Evolutionary conservation across 129 eudicot species (phyloP), one percentile per base, ranked within the genome.

Genomic region (Heracleum sosnowskyi): DNA sequence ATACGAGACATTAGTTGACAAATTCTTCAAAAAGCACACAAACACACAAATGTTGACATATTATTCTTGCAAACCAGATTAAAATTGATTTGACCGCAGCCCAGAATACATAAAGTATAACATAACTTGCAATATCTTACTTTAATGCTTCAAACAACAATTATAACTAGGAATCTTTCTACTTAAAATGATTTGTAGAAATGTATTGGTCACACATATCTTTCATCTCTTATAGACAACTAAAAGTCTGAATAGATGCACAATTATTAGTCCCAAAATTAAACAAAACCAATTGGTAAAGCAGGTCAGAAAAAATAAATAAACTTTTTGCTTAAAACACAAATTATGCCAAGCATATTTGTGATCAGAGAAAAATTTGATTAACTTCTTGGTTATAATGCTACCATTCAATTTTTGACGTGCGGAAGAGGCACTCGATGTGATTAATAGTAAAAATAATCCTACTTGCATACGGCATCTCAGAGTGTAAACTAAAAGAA

Each of bases 401-500:
- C 33, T 10, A 36, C 7, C 72, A 75, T 37, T 46, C 51, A 60
- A 37, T 44, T 85, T 24, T 45, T 69, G 24, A 73, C 60, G 17
- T 72, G 37, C 22, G 20, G 39, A 70, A 70, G 63, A 79, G 45
- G 49, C 55, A 63, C 36, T 37, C 9, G 10, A 63, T 26, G 73
- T 63, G 73, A 63, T 76, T 16, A 28, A 37, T 45, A 35, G 29
- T 35, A 47, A 34, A 31, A 24, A 10, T 1, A 33, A 77, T 60
- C 11, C 66, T 51, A 66, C 81, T 31, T 37, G 69, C 81, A 66
- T 63, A 41, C 24, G 63, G 75, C 55, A 78, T 34, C 75, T 47
- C 35, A 64, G 39, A 42, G 37, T 51, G 39, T 29, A 22, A 66
- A 36, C 22, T 24, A 18, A 40, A 40, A 20, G 31, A 42, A 74